Evolutionary conservation across 2,329 filamentous ascomycete species (phyloP).

Genomic region (Tympanopsis confertula): DNA sequence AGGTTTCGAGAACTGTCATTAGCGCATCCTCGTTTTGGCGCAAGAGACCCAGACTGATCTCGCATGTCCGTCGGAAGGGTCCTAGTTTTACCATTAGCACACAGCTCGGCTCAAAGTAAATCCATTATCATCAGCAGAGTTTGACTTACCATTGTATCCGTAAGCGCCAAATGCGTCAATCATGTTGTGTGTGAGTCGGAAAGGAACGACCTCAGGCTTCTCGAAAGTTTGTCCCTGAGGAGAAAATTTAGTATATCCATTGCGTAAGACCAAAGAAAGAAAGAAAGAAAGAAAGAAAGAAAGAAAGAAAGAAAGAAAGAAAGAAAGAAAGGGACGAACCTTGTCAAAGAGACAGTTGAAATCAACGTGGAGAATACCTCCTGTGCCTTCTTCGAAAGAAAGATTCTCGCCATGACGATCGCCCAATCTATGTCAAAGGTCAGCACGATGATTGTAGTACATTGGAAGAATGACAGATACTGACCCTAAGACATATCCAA

Average conservation of each 20-base stretch:
- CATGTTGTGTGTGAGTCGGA: conserved; percentile 63
- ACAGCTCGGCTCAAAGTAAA: no score
- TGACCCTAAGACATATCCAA: conserved; percentile 51
- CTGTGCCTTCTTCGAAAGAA: conserved; percentile 53
- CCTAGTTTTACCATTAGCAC: no score
- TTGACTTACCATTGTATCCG: conserved; percentile 40
- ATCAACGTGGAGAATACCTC: conserved; percentile 59
- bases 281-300: no score
- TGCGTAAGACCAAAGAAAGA: no score
- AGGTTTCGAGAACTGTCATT: conserved; percentile 61
- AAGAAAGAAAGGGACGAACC: no score
- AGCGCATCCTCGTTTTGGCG: conserved; percentile 55
- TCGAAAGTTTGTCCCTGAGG: conserved; percentile 48
- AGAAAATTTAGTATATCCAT: no score
- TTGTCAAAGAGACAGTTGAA: conserved; percentile 68
- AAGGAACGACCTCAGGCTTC: conserved; percentile 59
- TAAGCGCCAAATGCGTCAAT: conserved; percentile 58
- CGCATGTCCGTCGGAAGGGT: conserved; percentile 52
- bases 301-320: no score
- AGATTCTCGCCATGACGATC: conserved; percentile 63
- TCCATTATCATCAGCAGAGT: no score
- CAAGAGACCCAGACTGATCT: conserved; percentile 47
- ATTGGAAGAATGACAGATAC: no score
- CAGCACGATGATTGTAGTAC: no score
- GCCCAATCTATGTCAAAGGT: conserved; percentile 28